Conservation (phyloP, 306 rosid species). For the Prunus fruticosa region DNA sequence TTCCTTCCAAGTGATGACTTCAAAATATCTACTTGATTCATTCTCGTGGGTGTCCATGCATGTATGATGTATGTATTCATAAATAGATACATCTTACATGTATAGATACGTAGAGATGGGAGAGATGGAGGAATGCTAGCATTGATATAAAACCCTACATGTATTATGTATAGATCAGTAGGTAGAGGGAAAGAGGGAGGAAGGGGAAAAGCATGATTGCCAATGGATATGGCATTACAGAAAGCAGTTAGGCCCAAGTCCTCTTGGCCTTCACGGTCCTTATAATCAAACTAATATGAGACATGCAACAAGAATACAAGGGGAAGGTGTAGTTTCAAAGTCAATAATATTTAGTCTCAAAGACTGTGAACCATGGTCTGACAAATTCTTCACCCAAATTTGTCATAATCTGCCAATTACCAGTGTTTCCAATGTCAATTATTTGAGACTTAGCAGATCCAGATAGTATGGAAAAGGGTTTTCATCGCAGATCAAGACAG, state of each 20-base stretch:
- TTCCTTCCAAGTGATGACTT: background rate
- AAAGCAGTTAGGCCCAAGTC: background rate
- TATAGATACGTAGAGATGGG: background rate
- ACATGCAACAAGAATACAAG: constrained; percentile 11
- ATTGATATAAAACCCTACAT: background rate
- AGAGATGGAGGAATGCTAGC: background rate
- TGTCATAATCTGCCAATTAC: background rate
- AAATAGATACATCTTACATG: background rate
- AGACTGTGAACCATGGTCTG: background rate
- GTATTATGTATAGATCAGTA: background rate
- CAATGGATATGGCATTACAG: background rate
- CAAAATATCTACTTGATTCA: background rate
- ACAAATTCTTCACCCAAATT: background rate
- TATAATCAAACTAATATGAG: background rate
- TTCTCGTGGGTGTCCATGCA: background rate
- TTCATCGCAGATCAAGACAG: background rate
- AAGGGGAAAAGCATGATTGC: background rate
- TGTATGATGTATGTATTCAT: background rate
- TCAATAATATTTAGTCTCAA: background rate
- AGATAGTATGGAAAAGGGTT: background rate
- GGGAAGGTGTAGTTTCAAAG: background rate
- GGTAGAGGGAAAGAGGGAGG: background rate
- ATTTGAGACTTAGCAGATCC: background rate
- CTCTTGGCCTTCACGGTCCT: background rate
- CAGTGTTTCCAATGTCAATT: background rate